Evolutionary conservation across 805 yeast species (phyloP).

Genomic region (Suhomyces emberorum): DNA sequence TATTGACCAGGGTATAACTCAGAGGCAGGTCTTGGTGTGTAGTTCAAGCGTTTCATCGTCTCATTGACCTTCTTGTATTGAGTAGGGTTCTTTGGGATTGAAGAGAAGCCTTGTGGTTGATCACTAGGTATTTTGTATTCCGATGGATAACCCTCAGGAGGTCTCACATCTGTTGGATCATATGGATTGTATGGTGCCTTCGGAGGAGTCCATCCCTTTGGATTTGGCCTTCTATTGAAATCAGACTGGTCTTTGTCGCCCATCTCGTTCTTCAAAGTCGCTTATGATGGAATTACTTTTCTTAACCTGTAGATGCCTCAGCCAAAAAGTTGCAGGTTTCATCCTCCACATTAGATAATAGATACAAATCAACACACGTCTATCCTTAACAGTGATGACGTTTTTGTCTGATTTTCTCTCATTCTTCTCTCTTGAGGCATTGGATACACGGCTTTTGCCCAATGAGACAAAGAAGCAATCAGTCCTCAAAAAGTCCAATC

Average conservation of each 20-base stretch:
- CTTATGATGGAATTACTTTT: too few species aligned
- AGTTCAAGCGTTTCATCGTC: constrained; percentile 69
- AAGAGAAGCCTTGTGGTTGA: constrained; percentile 50
- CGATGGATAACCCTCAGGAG: constrained; percentile 83
- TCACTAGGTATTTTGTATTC: constrained; percentile 69
- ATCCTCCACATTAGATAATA: too few species aligned
- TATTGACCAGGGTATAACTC: constrained; percentile 76
- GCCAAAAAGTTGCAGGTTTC: neutral
- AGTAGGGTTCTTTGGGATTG: constrained; percentile 62
- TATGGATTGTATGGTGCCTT: constrained; percentile 84
- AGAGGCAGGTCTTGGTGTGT: constrained; percentile 74
- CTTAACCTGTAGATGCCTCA: neutral
- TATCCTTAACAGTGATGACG: neutral
- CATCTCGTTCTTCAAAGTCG: too few species aligned
- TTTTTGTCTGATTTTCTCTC: constrained; percentile 18
- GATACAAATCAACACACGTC: neutral
- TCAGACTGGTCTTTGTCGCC: constrained; percentile 12
- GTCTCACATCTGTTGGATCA: constrained; percentile 72
- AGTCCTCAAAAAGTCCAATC: constrained; percentile 27
- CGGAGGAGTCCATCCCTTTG: constrained; percentile 78
- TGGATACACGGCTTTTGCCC: constrained; percentile 50
- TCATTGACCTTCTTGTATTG: constrained; percentile 67
- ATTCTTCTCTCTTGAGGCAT: constrained; percentile 49
- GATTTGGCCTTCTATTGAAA: constrained; percentile 64
- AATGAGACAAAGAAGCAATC: constrained; percentile 31